Evolutionary conservation across 75 land plant genomes (phyloP), one percentile per base, ranked within the genome.

Genomic region (Ceratopteris richardii): DNA sequence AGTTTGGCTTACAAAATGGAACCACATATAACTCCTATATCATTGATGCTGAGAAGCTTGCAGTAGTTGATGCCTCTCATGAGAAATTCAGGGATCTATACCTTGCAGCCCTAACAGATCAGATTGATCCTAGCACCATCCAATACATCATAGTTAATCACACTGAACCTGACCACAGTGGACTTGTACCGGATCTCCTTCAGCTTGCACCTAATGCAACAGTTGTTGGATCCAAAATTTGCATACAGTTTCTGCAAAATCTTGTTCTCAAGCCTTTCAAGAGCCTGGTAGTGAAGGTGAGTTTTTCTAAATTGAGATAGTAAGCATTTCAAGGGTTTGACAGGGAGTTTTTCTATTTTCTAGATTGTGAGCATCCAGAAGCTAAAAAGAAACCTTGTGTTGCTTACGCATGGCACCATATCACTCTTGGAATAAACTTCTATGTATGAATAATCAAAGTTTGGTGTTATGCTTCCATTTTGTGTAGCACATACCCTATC

Each of bases 131-230:
- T 16, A 65, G 65, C 29, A 75, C 27, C 23, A 77, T 77, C 36
- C 57, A 62, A 3, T 77, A 77, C 42, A 56, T 77, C 17, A 20
- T 77, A 27, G 80, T 58, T 10, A 77, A 77, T 64, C 80, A 77
- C 33, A 77, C 80, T 20, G 80, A 77, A 48, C 80, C 80, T 24
- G 80, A 77, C 47, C 80, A 77, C 20, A 77, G 80, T 60, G 80
- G 79, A 0, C 54, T 77, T 4, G 68, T 77, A 23, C 80, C 80
- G 0, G 78, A 77, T 52, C 77, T 77, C 33, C 42, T 77, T 12
- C 61, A 77, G 16, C 42, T 77, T 30, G 71, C 80, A 48, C 80
- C 80, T 21, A 41, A 75, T 59, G 80, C 79, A 19, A 66, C 55
- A 20, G 76, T 77, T 18, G 77, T 77, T 17, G 80, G 80, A 19